Percentiles rank a stretch among this genome's conserved stretches.
phyloP scores from a whole-genome alignment of 257 asterid genomes.

The Pogostemon cablin region DNA sequence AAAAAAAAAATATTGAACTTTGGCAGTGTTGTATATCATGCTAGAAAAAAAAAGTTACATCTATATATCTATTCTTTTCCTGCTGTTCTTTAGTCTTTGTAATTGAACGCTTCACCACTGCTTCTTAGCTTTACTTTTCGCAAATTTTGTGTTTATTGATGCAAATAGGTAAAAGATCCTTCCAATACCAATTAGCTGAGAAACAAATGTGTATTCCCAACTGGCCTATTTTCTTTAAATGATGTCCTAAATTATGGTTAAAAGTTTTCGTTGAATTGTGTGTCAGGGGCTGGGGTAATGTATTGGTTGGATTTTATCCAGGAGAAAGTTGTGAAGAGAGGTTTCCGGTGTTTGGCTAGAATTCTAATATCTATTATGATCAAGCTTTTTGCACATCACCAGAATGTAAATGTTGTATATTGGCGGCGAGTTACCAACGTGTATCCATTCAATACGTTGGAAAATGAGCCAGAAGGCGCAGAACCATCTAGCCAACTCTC shows the following conservation, averaged over 20 bases:
- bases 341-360: conserved; percentile 58
- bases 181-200: conserved; percentile 4
- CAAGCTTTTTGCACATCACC: conserved; percentile 50
- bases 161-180: background rate
- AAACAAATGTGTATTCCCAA: conserved; percentile 11
- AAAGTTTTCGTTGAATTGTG: conserved; percentile 3
- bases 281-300: conserved; percentile 51
- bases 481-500: conserved; percentile 31
- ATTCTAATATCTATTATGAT: conserved; percentile 46
- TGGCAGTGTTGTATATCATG: background rate
- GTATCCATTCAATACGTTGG: conserved; percentile 57
- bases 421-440: conserved; percentile 65
- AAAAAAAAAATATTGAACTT: background rate
- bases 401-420: conserved; percentile 46
- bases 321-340: conserved; percentile 62
- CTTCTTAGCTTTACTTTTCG: background rate
- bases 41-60: background rate
- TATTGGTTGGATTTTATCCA: conserved; percentile 57
- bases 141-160: background rate
- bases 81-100: background rate
- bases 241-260: background rate
- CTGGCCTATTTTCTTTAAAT: background rate
- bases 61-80: too few species aligned
- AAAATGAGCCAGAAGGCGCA: conserved; percentile 40
- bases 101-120: background rate